Conservation (phyloP, 2,329 filamentous ascomycete genomes). For the Trichoderma atrobrunneum region DNA sequence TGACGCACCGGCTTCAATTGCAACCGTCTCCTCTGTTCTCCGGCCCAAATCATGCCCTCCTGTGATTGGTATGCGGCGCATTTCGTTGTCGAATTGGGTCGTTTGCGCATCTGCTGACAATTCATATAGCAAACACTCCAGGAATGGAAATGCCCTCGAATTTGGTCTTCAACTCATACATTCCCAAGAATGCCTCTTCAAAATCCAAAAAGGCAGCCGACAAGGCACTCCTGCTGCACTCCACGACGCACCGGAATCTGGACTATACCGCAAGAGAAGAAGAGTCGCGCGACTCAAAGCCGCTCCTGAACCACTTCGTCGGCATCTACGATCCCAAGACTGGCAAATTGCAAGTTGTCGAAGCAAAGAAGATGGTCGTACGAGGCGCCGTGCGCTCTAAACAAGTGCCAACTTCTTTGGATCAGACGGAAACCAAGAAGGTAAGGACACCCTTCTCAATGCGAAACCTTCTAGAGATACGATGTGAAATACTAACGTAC, state of each 20-base stretch:
- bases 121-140: constrained; percentile 35
- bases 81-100: not conserved
- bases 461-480: not conserved
- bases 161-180: constrained; percentile 49
- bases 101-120: constrained; percentile 22
- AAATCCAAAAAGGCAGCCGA: constrained; percentile 41
- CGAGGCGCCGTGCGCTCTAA: constrained; percentile 56
- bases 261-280: constrained; percentile 59
- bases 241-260: constrained; percentile 53
- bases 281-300: constrained; percentile 29
- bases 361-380: constrained; percentile 63
- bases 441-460: not conserved
- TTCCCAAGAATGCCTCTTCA: constrained; percentile 34
- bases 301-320: constrained; percentile 59
- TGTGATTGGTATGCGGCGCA: constrained; percentile 46
- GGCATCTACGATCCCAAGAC: constrained; percentile 62
- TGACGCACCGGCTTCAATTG: constrained; percentile 38
- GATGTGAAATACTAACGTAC: constrained; percentile 24
- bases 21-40: constrained; percentile 47
- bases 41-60: constrained; percentile 49
- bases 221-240: constrained; percentile 56
- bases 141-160: constrained; percentile 37
- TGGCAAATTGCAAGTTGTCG: constrained; percentile 57
- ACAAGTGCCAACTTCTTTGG: constrained; percentile 48
- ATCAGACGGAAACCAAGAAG: constrained; percentile 23